Conservation (phyloP, 2,329 filamentous ascomycete species). For the Diaporthe amygdali region DNA sequence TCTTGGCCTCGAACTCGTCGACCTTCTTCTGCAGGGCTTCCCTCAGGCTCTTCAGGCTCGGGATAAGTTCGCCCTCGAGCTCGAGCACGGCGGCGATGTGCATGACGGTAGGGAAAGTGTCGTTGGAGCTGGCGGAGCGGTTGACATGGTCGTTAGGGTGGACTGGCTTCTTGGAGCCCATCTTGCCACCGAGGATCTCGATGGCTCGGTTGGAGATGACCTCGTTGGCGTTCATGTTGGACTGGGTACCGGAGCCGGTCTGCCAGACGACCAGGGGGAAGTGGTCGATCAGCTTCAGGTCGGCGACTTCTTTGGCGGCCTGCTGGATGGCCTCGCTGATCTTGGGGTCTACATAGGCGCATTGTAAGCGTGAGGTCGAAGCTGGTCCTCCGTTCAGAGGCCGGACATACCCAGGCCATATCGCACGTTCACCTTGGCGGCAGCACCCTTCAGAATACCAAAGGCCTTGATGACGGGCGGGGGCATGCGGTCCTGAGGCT, state of each 20-base stretch:
- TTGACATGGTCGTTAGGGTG: slow-evolving; percentile 99
- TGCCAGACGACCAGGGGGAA: slow-evolving; percentile 99
- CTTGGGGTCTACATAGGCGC: slow-evolving; percentile 71
- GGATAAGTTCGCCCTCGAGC: slow-evolving; percentile 84
- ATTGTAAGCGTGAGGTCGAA: slow-evolving; percentile 1
- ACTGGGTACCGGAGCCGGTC: slow-evolving; percentile 97
- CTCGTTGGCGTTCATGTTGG: slow-evolving; percentile 99
- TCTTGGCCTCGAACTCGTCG: slow-evolving; percentile 80
- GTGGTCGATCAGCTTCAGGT: slow-evolving; percentile 92
- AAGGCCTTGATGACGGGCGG: slow-evolving; percentile 91
- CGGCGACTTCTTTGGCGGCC: slow-evolving; percentile 90
- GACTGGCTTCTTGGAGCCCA: slow-evolving; percentile 97
- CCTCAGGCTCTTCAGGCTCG: slow-evolving; percentile 81
- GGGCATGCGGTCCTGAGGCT: slow-evolving; percentile 98
- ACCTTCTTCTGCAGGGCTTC: slow-evolving; percentile 87
- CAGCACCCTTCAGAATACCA: slow-evolving; percentile 95
- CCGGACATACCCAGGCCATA: slow-evolving; percentile 77
- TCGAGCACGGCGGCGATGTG: slow-evolving; percentile 97
- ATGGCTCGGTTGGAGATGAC: slow-evolving; percentile 99
- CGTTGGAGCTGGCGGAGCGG: slow-evolving; percentile 98
- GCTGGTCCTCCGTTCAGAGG: not conserved
- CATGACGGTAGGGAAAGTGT: slow-evolving; percentile 99
- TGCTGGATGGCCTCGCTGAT: slow-evolving; percentile 92
- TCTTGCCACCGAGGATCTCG: slow-evolving; percentile 91
- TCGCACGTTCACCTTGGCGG: slow-evolving; percentile 93